These are phyloP conservation scores for Boletus subparvulus DNA, from an alignment of 768 basidiomycete species.

Conservation along the genomic window DNA sequence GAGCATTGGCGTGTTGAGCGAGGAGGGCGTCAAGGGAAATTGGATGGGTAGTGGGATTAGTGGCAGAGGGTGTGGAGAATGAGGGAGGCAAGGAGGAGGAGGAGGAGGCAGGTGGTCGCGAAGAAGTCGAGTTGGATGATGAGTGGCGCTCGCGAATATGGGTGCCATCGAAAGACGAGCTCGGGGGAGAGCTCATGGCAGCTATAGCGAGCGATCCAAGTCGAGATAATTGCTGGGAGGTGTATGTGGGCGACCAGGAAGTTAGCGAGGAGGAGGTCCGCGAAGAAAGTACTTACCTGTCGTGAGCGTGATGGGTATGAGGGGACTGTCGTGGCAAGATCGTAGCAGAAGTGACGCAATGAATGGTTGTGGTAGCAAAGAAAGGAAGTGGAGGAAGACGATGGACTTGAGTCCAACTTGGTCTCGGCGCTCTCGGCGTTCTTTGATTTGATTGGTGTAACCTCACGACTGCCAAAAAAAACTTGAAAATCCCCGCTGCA, in stretches of 20 bases:
- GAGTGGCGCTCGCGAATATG: constrained; percentile 26
- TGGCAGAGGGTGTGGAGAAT: constrained; percentile 29
- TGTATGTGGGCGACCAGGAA: not conserved
- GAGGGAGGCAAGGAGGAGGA: constrained; percentile 29
- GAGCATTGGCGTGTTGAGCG: constrained; percentile 48
- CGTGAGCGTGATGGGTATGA: not conserved
- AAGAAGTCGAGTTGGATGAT: constrained; percentile 25
- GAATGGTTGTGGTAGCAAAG: not conserved
- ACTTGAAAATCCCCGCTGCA: too few relatives aligned
- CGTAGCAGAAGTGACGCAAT: not conserved
- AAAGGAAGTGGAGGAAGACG: not conserved
- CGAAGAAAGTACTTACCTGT: not conserved
- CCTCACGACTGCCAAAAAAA: too few relatives aligned
- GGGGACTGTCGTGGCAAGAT: not conserved
- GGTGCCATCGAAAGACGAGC: constrained; percentile 16
- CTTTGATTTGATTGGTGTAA: not conserved
- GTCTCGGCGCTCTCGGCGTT: not conserved
- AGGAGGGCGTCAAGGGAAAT: constrained; percentile 57
- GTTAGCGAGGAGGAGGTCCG: not conserved
- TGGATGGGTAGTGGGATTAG: constrained; percentile 29
- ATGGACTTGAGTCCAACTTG: not conserved
- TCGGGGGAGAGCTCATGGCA: constrained; percentile 19
- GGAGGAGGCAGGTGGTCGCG: constrained; percentile 34
- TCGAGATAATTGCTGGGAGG: not conserved
- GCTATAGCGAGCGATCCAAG: too few relatives aligned